Percentiles rank a stretch among this genome's conserved stretches.
Evolutionary conservation across 2,329 filamentous ascomycete species (phyloP).

Genomic region (Botrytis fabae): DNA sequence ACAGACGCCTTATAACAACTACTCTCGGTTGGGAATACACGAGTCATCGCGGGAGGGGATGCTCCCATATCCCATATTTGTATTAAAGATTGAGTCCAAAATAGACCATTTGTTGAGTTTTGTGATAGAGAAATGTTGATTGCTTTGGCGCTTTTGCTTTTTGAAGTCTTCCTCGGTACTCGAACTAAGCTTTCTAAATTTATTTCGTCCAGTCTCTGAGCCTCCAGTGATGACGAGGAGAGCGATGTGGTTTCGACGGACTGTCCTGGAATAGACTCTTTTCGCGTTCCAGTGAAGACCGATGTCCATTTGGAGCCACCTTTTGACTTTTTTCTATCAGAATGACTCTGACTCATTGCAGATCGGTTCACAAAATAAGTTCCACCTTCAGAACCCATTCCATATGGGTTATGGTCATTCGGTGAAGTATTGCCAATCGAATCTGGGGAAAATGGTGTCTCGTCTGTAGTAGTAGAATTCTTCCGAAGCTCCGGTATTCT

Average conservation of each 20-base stretch:
- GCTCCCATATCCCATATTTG: slow-evolving; percentile 45
- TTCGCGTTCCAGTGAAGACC: slow-evolving; percentile 36
- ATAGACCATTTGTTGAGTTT: slow-evolving; percentile 44
- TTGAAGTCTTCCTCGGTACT: slow-evolving; percentile 35
- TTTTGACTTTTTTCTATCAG: slow-evolving; percentile 22
- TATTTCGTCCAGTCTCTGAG: slow-evolving; percentile 45
- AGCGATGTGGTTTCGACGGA: slow-evolving; percentile 44
- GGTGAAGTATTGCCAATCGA: slow-evolving; percentile 24
- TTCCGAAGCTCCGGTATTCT: slow-evolving; percentile 17
- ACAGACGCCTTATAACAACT: slow-evolving; percentile 45
- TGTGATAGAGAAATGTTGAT: slow-evolving; percentile 44
- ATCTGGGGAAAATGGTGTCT: slow-evolving; percentile 28
- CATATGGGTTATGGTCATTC: slow-evolving; percentile 1
- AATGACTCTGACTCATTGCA: slow-evolving; percentile 9
- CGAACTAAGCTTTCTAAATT: slow-evolving; percentile 40
- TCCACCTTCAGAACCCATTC: slow-evolving; percentile 24
- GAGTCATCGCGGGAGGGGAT: slow-evolving; percentile 42
- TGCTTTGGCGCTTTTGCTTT: slow-evolving; percentile 40
- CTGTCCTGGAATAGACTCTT: slow-evolving; percentile 31
- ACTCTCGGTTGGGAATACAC: slow-evolving; percentile 43
- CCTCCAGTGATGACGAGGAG: slow-evolving; percentile 42
- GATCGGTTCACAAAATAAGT: slow-evolving; percentile 26
- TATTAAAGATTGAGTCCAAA: slow-evolving; percentile 45
- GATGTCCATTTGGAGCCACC: slow-evolving; percentile 41
- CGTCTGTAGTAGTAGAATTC: slow-evolving; percentile 12